These are phyloP conservation scores for Cardamine resedifolia DNA, from an alignment of 345 rosid genomes.

Conservation along the genomic window DNA sequence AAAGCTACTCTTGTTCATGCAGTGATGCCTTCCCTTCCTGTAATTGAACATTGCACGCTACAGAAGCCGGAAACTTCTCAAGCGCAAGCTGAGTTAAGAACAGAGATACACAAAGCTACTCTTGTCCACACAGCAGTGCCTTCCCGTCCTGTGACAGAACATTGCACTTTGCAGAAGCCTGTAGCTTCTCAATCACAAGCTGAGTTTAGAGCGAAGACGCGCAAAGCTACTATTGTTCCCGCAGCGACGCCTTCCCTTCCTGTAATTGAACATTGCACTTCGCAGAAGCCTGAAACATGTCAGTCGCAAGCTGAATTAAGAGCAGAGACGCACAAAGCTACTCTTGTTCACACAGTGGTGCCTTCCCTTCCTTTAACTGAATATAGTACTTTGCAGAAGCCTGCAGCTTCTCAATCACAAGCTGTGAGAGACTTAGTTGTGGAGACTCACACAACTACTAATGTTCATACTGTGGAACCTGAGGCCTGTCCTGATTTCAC, in stretches of 20 bases:
- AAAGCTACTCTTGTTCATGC: conserved; percentile 24
- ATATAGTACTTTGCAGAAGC: conserved; percentile 24
- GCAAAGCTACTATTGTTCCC: conserved; percentile 13
- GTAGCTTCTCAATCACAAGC: not conserved
- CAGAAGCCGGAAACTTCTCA: conserved; percentile 34
- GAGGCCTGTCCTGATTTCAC: conserved; percentile 31
- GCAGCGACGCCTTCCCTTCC: conserved; percentile 39
- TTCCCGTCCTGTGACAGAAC: not conserved
- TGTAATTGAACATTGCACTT: conserved; percentile 16
- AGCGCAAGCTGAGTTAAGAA: conserved; percentile 29
- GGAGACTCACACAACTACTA: conserved; percentile 25
- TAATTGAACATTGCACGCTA: not conserved
- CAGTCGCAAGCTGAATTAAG: conserved; percentile 35
- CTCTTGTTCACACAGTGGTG: conserved; percentile 17
- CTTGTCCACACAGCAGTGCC: not conserved
- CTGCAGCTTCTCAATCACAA: conserved; percentile 40
- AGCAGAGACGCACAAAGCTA: conserved; percentile 19
- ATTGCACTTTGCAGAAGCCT: conserved; percentile 6
- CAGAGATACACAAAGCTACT: not conserved
- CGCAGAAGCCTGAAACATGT: conserved; percentile 37
- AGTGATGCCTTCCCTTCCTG: no score
- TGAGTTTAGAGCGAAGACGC: not conserved
- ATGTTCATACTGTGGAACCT: conserved; percentile 35
- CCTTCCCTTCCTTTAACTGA: conserved; percentile 44
- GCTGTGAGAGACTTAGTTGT: conserved; percentile 26